Evolutionary conservation across 2,329 filamentous ascomycete species (phyloP).

Genomic region (Leptographium flavum): DNA sequence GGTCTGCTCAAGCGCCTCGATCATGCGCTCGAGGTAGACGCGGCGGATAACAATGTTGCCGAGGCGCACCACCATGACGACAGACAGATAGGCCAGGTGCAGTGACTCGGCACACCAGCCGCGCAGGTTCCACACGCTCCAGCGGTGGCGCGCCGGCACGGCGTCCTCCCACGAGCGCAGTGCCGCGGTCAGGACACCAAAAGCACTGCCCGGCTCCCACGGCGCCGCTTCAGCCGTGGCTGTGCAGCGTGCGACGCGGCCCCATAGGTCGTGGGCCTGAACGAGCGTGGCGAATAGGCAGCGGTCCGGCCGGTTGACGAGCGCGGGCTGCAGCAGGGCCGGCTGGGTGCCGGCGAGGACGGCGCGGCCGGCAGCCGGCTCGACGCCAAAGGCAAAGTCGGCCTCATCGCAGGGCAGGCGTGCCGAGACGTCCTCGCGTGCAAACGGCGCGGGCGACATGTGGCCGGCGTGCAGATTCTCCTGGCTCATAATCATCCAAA

Average conservation of each 20-base stretch:
- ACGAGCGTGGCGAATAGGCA: constrained; percentile 41
- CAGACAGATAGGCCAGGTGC: constrained; percentile 38
- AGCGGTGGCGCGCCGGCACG: constrained; percentile 32
- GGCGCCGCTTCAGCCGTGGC: constrained; percentile 18
- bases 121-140: constrained; percentile 27
- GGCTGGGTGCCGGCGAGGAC: constrained; percentile 39
- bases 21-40: constrained; percentile 32
- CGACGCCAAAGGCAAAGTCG: constrained; percentile 33
- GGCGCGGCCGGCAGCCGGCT: constrained; percentile 30
- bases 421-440: constrained; percentile 36
- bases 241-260: constrained; percentile 29
- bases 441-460: constrained; percentile 32
- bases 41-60: constrained; percentile 43
- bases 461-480: constrained; percentile 41
- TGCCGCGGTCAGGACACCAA: constrained; percentile 25
- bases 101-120: constrained; percentile 31
- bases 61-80: constrained; percentile 38
- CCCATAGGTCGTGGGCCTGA: constrained; percentile 40
- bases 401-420: constrained; percentile 37
- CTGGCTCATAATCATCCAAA: constrained; percentile 46
- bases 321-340: constrained; percentile 27
- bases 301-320: constrained; percentile 29
- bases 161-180: constrained; percentile 32
- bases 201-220: constrained; percentile 33
- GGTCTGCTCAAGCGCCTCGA: neutral